phyloP scores from a whole-genome alignment of 2,329 filamentous ascomycete species.

The Diaporthe citriasiana region DNA sequence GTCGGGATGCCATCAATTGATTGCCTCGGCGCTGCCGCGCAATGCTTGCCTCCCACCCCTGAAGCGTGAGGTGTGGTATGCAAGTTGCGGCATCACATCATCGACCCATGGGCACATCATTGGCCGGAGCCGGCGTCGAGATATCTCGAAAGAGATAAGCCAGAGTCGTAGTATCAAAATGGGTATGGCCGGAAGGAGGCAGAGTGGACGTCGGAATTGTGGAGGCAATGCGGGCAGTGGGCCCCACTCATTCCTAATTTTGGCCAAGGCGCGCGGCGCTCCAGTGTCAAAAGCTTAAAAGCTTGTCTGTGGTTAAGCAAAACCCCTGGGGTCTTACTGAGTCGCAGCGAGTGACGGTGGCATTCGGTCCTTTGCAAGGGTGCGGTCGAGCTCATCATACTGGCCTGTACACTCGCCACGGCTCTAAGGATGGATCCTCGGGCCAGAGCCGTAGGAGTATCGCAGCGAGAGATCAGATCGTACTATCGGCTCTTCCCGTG shows the following conservation, averaged over 20 bases:
- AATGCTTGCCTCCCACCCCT: slow-evolving; percentile 12
- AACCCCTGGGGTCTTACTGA: background rate
- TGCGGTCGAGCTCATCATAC: slow-evolving; percentile 3
- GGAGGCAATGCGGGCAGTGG: slow-evolving; percentile 11
- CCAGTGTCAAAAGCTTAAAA: slow-evolving; percentile 8
- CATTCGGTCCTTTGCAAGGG: slow-evolving; percentile 21
- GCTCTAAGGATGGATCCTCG: background rate
- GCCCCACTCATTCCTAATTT: slow-evolving; percentile 19
- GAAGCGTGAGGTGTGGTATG: background rate
- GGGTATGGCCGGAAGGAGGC: slow-evolving; percentile 8
- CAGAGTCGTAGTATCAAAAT: slow-evolving; percentile 4
- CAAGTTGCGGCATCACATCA: slow-evolving; percentile 14
- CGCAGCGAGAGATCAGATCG: background rate
- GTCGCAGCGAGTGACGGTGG: background rate
- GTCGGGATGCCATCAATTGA: background rate
- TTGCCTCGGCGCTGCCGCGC: slow-evolving; percentile 27
- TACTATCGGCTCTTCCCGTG: background rate
- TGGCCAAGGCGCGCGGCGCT: background rate
- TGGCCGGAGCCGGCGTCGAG: slow-evolving; percentile 10
- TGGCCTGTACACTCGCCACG: background rate
- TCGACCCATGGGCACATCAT: slow-evolving; percentile 25
- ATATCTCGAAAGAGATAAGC: slow-evolving; percentile 29
- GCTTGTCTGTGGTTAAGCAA: slow-evolving; percentile 10
- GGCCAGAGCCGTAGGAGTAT: background rate
- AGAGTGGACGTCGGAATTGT: slow-evolving; percentile 20